Percentiles rank a stretch among this genome's conserved stretches.
phyloP scores from a whole-genome alignment of 176 grass and related monocot genomes.

The Carex cristatella region DNA sequence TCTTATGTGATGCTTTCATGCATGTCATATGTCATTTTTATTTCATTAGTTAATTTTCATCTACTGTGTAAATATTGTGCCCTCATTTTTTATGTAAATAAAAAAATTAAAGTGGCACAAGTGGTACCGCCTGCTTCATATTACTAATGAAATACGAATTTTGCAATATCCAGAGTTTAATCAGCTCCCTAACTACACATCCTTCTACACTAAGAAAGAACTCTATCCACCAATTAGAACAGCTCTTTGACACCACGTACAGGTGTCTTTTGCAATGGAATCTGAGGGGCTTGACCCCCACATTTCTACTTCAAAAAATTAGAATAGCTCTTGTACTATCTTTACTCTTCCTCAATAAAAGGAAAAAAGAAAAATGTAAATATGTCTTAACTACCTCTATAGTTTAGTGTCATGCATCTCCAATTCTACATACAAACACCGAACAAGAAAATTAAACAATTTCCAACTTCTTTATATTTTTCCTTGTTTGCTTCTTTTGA shows the following conservation, averaged over 20 bases:
- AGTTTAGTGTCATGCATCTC: not conserved
- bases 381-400: not conserved
- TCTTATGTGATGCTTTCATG: not conserved
- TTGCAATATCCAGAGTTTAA: not conserved
- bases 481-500: not conserved
- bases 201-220: not conserved
- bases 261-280: too few species aligned
- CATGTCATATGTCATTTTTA: not conserved
- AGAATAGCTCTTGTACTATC: not conserved
- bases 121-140: not conserved
- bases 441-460: not conserved
- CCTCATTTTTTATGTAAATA: too few species aligned
- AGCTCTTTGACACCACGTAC: not conserved
- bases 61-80: not conserved
- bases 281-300: too few species aligned
- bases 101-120: not conserved
- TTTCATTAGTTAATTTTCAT: not conserved
- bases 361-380: not conserved
- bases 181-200: not conserved
- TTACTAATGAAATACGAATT: not conserved
- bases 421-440: not conserved
- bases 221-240: not conserved
- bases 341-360: not conserved
- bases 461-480: not conserved
- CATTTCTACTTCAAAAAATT: too few species aligned